Evolutionary conservation across 2,329 filamentous ascomycete species (phyloP), one percentile per base, ranked within the genome.

Genomic region (Cylindrodendrum hubeiense): DNA sequence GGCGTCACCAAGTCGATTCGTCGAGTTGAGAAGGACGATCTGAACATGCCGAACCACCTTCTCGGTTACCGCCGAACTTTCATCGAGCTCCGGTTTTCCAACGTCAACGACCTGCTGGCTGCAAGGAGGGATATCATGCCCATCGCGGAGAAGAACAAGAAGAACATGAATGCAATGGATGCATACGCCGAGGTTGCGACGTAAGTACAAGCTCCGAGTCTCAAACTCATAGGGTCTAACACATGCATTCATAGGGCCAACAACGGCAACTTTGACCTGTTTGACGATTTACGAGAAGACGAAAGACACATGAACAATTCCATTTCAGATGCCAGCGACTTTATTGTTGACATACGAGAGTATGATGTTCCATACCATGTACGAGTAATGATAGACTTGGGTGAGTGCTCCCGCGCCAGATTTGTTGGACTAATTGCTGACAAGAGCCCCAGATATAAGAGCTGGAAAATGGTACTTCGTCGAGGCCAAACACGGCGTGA

Each of bases 331-430:
- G 94, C 95, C 64, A 97, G 94, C 86, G 95, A 98, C 86, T 98
- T 91, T 80, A 94, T 99, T 86, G 89, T 98, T 83, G 97, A 99
- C 87, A 97, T 99, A 79, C 91, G 96, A 86, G 96, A 99, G 85
- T 99, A 97, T 81, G 96, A 99, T 82, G 97, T 99, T 75, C 97
- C 96, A 70, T 99, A 99, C 85, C 96, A 99, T 85, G 96, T 99
- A 77, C 90, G 96, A 87, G 95, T 99, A 83, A 93, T 97, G 81
- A 99, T 99, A 83, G 96, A 99, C 82, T 89, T 94, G 86, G 87
- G 92, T 94, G 70, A 66, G 77, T 70, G 9, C n/a, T 22, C 26
- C 22, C n/a, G 26, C 13, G 37, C 10, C 46, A 8, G 21, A 43
- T 19, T 9, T 22, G 44, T 22, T 17, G 17, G 39, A 26, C 30